These are phyloP conservation scores for Alternaria angustiovoidea DNA, from an alignment of 2,329 filamentous ascomycete species.

Conservation along the genomic window DNA sequence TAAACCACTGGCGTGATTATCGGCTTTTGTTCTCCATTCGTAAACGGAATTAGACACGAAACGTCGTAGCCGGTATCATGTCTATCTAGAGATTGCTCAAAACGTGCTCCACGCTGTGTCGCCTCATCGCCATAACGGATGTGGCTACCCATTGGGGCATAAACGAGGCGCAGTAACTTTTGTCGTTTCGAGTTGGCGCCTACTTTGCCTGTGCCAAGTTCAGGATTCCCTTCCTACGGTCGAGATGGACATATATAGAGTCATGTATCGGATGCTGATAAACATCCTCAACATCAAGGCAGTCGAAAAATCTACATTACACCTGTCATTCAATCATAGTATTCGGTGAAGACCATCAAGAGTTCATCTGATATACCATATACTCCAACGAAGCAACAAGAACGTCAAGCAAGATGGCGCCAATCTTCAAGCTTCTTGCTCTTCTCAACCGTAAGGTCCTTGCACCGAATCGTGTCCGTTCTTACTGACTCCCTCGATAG, in stretches of 20 bases:
- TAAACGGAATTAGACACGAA: constrained; percentile 28
- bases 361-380: background rate
- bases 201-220: constrained; percentile 5
- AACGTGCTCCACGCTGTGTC: constrained; percentile 12
- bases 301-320: background rate
- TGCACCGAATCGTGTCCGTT: background rate
- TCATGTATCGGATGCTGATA: background rate
- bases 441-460: constrained; percentile 32
- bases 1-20: constrained; percentile 21
- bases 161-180: constrained; percentile 19
- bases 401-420: constrained; percentile 29
- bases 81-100: background rate
- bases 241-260: constrained; percentile 25
- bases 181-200: constrained; percentile 34
- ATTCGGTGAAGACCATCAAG: constrained; percentile 26
- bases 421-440: constrained; percentile 37
- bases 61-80: constrained; percentile 18
- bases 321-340: constrained; percentile 16
- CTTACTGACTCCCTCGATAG: constrained; percentile 18
- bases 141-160: constrained; percentile 20
- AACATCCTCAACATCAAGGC: constrained; percentile 12
- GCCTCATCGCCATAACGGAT: constrained; percentile 20
- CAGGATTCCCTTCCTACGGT: background rate
- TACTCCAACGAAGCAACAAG: background rate
- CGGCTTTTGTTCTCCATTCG: constrained; percentile 29